Conservation (phyloP, 2,329 filamentous ascomycete genomes). For the Pezicula neosporulosa region DNA sequence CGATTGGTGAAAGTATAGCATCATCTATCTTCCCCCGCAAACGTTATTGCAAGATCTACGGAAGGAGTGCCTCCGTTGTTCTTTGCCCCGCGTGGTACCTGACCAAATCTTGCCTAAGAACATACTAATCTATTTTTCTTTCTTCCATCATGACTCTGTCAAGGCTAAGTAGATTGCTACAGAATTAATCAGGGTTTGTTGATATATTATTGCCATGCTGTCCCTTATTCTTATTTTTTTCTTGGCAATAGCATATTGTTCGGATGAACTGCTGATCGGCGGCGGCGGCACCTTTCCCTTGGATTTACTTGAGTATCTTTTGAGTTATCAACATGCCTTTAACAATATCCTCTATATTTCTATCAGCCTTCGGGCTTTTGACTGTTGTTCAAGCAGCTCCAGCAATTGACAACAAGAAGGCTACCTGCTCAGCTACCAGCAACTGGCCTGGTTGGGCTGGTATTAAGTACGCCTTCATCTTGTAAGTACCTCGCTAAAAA, state of each 20-base stretch:
- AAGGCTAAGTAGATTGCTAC: not conserved
- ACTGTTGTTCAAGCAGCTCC: conserved; percentile 6
- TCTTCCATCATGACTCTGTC: not conserved
- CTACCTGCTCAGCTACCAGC: conserved; percentile 19
- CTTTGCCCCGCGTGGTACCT: not conserved
- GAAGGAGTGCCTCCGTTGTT: conserved; percentile 1
- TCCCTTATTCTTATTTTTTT: too few relatives aligned
- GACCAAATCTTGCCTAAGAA: not conserved
- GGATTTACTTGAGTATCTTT: too few relatives aligned
- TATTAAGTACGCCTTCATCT: conserved; percentile 39
- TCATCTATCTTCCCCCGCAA: not conserved
- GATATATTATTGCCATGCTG: too few relatives aligned
- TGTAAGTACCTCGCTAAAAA: conserved; percentile 27
- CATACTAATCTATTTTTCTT: not conserved
- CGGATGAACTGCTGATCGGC: too few relatives aligned
- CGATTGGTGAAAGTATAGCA: not conserved
- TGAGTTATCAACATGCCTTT: conserved; percentile 6
- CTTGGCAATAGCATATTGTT: too few relatives aligned
- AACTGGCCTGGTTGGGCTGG: conserved; percentile 33
- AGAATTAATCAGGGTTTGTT: too few relatives aligned
- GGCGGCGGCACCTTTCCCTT: too few relatives aligned
- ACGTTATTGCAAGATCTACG: not conserved
- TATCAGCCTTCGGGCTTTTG: conserved; percentile 2
- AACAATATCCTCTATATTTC: conserved; percentile 4
- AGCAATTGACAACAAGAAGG: conserved; percentile 1